These are phyloP conservation scores for Pseudoneurospora amorphoporcata DNA, from an alignment of 495 filamentous ascomycete species.

Conservation along the genomic window DNA sequence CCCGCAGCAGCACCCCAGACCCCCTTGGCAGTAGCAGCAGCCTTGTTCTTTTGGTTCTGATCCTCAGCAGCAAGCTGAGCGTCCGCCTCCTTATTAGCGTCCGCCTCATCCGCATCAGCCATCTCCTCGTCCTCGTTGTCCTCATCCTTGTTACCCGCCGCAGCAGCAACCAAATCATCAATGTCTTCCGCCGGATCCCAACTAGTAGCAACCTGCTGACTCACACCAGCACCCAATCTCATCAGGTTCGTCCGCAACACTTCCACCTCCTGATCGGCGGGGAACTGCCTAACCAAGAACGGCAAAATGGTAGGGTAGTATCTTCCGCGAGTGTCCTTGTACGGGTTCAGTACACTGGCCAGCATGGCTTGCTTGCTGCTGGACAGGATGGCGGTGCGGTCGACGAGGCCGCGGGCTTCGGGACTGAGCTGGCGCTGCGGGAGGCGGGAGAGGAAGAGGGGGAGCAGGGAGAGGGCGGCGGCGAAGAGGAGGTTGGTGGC, in stretches of 20 bases:
- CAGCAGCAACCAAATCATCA: background rate
- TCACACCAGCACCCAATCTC: background rate
- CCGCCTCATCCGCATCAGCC: constrained; percentile 15
- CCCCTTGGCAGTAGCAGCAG: background rate
- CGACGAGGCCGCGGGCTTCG: constrained; percentile 57
- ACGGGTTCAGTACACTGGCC: constrained; percentile 69
- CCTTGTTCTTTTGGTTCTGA: background rate
- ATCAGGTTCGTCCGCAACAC: constrained; percentile 47
- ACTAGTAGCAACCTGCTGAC: constrained; percentile 51
- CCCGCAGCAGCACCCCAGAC: background rate
- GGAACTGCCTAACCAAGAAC: constrained; percentile 53
- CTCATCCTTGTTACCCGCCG: background rate
- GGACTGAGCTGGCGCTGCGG: constrained; percentile 51
- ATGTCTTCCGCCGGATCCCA: constrained; percentile 6
- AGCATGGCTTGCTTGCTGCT: constrained; percentile 58
- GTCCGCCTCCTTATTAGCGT: constrained; percentile 9
- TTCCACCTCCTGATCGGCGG: constrained; percentile 55
- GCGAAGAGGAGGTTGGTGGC: constrained; percentile 22
- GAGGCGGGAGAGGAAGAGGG: constrained; percentile 46
- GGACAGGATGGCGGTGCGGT: constrained; percentile 65
- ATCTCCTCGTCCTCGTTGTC: background rate
- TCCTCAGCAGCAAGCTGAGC: constrained; percentile 2
- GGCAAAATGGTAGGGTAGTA: constrained; percentile 63
- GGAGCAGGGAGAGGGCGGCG: constrained; percentile 52
- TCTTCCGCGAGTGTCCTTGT: constrained; percentile 45